Percentiles rank a stretch among this genome's conserved stretches.
Evolutionary conservation across 805 yeast genomes (phyloP).

Genomic region (Starmerella bacillaris): DNA sequence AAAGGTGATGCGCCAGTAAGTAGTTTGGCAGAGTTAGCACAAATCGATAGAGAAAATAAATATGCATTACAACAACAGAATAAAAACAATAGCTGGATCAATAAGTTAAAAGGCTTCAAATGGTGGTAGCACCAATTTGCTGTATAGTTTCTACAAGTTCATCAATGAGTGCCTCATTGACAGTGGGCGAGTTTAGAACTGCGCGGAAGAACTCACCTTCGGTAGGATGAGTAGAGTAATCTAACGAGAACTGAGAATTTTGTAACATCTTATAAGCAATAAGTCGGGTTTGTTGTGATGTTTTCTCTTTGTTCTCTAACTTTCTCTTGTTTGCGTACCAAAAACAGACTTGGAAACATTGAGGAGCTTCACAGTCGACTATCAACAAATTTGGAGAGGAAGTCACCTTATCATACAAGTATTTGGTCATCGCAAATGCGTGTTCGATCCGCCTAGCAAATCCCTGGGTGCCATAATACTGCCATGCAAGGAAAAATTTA

Average conservation of each 20-base stretch:
- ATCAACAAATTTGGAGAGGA: slow-evolving; percentile 32
- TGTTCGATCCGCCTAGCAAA: slow-evolving; percentile 51
- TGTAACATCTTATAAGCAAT: slow-evolving; percentile 45
- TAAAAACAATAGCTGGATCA: slow-evolving; percentile 2
- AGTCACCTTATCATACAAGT: slow-evolving; percentile 34
- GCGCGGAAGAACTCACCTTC: slow-evolving; percentile 71
- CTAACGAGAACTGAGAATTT: slow-evolving; percentile 52
- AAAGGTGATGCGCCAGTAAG: not conserved
- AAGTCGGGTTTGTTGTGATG: slow-evolving; percentile 39
- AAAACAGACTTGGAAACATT: slow-evolving; percentile 72
- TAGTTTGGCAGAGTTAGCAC: not conserved
- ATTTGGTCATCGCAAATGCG: slow-evolving; percentile 46
- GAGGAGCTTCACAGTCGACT: slow-evolving; percentile 42
- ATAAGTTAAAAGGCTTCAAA: not conserved
- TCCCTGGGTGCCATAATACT: slow-evolving; percentile 56
- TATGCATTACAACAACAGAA: not conserved
- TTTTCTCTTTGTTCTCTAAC: slow-evolving; percentile 23
- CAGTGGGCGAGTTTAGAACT: slow-evolving; percentile 57
- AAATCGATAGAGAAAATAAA: no score
- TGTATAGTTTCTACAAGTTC: slow-evolving; percentile 24
- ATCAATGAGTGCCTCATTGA: slow-evolving; percentile 30
- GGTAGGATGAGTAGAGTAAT: slow-evolving; percentile 50
- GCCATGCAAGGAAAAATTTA: slow-evolving; percentile 65
- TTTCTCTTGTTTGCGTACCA: slow-evolving; percentile 34
- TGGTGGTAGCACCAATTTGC: slow-evolving; percentile 8